Percentiles rank a stretch among this genome's conserved stretches.
Conservation (phyloP, 75 land plant genomes). For the Adiantum capillusveneris region DNA sequence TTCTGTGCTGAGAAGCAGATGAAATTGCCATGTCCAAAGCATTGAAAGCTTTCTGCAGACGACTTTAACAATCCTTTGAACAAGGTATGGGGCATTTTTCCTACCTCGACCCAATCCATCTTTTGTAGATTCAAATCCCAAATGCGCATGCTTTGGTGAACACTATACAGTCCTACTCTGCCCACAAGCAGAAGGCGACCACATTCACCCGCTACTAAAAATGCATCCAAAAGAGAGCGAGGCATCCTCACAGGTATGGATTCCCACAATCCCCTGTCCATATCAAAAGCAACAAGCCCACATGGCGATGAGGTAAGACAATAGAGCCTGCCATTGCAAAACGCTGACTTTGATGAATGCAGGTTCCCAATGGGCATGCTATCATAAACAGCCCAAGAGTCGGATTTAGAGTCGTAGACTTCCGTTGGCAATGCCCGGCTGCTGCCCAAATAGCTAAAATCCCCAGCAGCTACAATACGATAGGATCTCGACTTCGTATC, state of each 20-base stretch:
- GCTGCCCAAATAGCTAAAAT: constrained; percentile 38
- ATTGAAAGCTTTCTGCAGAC: constrained; percentile 73
- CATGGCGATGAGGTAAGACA: constrained; percentile 62
- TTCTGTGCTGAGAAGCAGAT: constrained; percentile 70
- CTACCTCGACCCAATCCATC: constrained; percentile 55
- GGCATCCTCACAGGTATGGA: constrained; percentile 57
- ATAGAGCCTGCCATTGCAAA: constrained; percentile 55
- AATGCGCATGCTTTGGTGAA: constrained; percentile 63
- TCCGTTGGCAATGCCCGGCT: constrained; percentile 57
- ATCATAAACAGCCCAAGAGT: constrained; percentile 52
- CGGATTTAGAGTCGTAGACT: constrained; percentile 53
- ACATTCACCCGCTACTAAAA: constrained; percentile 56
- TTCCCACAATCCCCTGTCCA: constrained; percentile 62
- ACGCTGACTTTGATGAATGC: constrained; percentile 68
- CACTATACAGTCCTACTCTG: constrained; percentile 55
- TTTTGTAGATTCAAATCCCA: constrained; percentile 68
- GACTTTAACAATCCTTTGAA: constrained; percentile 47
- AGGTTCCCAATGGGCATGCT: constrained; percentile 54
- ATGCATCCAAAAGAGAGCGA: constrained; percentile 52
- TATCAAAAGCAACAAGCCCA: constrained; percentile 58
- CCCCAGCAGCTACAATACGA: constrained; percentile 54
- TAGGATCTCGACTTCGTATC: constrained; percentile 40
- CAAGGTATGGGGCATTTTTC: constrained; percentile 63
- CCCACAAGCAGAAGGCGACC: constrained; percentile 65
- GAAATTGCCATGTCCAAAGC: constrained; percentile 69